These are phyloP conservation scores for Ceratobasidium sp. DNA, from an alignment of 1,284 basidiomycete species.

Conservation along the genomic window DNA sequence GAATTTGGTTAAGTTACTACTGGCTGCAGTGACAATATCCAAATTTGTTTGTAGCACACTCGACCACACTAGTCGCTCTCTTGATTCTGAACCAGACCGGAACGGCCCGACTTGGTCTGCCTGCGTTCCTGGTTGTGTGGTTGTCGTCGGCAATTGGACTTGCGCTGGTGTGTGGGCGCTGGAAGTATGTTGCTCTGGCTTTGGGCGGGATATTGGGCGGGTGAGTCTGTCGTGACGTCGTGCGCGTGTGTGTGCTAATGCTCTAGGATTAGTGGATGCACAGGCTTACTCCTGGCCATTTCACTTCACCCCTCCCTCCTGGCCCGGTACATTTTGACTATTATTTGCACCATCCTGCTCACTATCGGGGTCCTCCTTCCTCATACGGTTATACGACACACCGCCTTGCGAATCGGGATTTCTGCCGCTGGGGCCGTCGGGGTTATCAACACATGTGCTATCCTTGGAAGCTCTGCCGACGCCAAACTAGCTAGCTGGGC, in stretches of 20 bases:
- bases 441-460: slow-evolving; percentile 60
- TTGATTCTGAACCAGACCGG: slow-evolving; percentile 62
- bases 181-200: slow-evolving; percentile 57
- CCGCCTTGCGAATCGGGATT: slow-evolving; percentile 59
- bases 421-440: slow-evolving; percentile 66
- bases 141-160: slow-evolving; percentile 59
- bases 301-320: slow-evolving; percentile 67
- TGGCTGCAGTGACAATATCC: slow-evolving; percentile 25
- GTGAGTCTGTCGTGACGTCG: slow-evolving; percentile 51
- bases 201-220: slow-evolving; percentile 62
- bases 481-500: slow-evolving; percentile 62
- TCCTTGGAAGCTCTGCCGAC: slow-evolving; percentile 52
- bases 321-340: slow-evolving; percentile 60
- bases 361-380: slow-evolving; percentile 58
- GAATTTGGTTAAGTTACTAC: slow-evolving; percentile 14
- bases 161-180: slow-evolving; percentile 60
- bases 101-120: slow-evolving; percentile 56
- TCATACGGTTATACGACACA: slow-evolving; percentile 57
- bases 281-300: slow-evolving; percentile 59
- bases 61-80: slow-evolving; percentile 65
- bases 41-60: slow-evolving; percentile 56
- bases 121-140: slow-evolving; percentile 66
- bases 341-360: slow-evolving; percentile 57
- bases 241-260: slow-evolving; percentile 30
- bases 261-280: slow-evolving; percentile 56